Base-by-base conservation (phyloP, 106 monocot species). In the Xerophyta viscosa region DNA sequence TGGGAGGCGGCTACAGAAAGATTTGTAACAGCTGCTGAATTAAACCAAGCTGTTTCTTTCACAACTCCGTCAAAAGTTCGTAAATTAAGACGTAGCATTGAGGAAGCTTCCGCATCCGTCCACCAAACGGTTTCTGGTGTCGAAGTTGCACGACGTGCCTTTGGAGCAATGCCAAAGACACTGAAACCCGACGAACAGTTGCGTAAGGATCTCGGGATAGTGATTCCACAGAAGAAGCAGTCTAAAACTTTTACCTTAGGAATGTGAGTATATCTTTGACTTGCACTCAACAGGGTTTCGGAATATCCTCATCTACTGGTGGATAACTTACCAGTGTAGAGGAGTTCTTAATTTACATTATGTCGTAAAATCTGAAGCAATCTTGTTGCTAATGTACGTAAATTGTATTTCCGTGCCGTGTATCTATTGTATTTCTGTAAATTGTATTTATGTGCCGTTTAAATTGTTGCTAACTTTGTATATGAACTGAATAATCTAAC, bases 1-100 rank as follows among this genome's bases (percentile, higher is more conserved):
- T 83, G 88, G 88, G 88, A 89, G 55, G 75, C 88, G 8, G 88
- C 88, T 27, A 89, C 83, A 0, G 65, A 83, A 27, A 76, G 79
- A 54, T 89, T 89, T 37, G 25, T 83, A 30, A 18, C 8, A 1
- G 80, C 70, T 26, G 75, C 88, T 3, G 83, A 68, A 9, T 48
- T 84, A 18, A 27, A 68, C 24, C 56, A 37, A 19, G 28, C 10
- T 0, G 18, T 29, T 23, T 17, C 48, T 3, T 7, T 15, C 14
- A 54, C 24, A 17, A 45, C 13, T 6, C 23, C 27, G 4, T 22
- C 50, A 4, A 72, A 28, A 6, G 10, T 37, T 4, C 66, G 22
- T 13, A 56, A 64, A 14, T 33, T 66, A 22, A 68, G 54, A 27
- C 71, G 57, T 24, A 72, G 27, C 31, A 6, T 79, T 24, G 88